Evolutionary conservation across 805 yeast species (phyloP).

Genomic region (Ogataea glucozyma): DNA sequence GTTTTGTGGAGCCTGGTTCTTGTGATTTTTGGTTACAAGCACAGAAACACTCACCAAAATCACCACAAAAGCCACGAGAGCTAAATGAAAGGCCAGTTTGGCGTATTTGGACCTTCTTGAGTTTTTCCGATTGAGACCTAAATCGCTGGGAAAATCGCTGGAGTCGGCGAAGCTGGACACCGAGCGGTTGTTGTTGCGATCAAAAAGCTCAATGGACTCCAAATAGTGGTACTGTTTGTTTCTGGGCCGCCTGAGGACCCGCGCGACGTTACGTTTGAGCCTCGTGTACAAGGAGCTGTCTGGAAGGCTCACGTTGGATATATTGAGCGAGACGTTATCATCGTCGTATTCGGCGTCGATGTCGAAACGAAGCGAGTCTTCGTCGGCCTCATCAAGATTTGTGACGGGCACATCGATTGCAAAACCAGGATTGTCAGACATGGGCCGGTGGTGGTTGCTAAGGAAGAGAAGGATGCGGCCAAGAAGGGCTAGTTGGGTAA

Average conservation of each 20-base stretch:
- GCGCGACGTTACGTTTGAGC: constrained; percentile 10
- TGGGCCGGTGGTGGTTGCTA: neutral
- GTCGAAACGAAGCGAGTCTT: constrained; percentile 32
- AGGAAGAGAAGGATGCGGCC: too few species aligned
- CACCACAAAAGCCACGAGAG: too few species aligned
- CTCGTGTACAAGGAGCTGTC: constrained; percentile 10
- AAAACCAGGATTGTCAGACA: constrained; percentile 15
- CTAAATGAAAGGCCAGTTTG: too few species aligned
- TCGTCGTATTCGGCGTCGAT: constrained; percentile 27
- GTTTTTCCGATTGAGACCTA: too few species aligned
- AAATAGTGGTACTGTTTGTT: constrained; percentile 18
- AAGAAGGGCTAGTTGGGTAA: too few species aligned
- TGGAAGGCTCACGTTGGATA: constrained; percentile 10
- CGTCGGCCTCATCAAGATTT: constrained; percentile 47
- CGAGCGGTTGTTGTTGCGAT: constrained; percentile 24
- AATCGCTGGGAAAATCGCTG: too few species aligned
- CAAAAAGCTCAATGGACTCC: constrained; percentile 32
- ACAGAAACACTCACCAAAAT: too few species aligned
- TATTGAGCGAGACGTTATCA: constrained; percentile 16
- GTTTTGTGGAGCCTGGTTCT: too few species aligned
- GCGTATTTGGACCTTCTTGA: too few species aligned
- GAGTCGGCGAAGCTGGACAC: constrained; percentile 26
- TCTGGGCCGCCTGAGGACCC: constrained; percentile 6
- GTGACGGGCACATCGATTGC: constrained; percentile 55
- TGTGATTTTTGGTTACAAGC: too few species aligned